Base-by-base conservation (phyloP, 148 eudicot genomes). In the Pharnaceum exiguum region DNA sequence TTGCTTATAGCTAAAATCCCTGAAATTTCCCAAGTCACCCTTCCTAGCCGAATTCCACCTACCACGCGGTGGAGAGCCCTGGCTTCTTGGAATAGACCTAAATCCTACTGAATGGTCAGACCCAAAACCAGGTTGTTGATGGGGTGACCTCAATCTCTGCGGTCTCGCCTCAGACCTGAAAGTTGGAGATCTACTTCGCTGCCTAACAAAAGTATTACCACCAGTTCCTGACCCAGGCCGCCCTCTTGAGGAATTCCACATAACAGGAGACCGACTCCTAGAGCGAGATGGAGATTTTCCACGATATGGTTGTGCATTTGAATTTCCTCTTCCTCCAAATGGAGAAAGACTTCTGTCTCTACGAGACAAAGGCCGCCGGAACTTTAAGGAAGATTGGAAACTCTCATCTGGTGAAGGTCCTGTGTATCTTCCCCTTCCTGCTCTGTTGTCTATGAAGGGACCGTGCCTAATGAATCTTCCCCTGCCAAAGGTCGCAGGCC, bases 101-200 rank as follows among this genome's bases (percentile, higher is more conserved):
- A 72, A 73, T 19, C 68, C 73, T 12, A 49, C 35, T 5, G 32
- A 24, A 21, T 70, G 56, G 31, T 66, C 72, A 16, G 39, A 26
- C 21, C 51, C 59, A 57, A 69, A 69, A 46, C 67, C 60, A 46
- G 61, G 57, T 22, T 74, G 75, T 47, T 57, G 51, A 57, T 61
- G 60, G 0, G 78, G 75, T 38, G 81, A 73, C 60, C 78, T 69
- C 40, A 35, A 24, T 49, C 81, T 62, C n/a, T 48, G 70, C 51
- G 55, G 47, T 67, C 82, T 74, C 27, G 17, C 55, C 27, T 73
- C 78, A 46, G 72, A 46, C 52, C 78, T 57, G 52, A 58, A 74
- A 70, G 62, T 70, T 19, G 82, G 82, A 43, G 82, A 77, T 71
- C 78, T 73, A 62, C 78, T 77, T 33, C 60, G 65, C 13, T 71